Conservation (phyloP, 148 eudicot species). For the Polygonum maritimum region DNA sequence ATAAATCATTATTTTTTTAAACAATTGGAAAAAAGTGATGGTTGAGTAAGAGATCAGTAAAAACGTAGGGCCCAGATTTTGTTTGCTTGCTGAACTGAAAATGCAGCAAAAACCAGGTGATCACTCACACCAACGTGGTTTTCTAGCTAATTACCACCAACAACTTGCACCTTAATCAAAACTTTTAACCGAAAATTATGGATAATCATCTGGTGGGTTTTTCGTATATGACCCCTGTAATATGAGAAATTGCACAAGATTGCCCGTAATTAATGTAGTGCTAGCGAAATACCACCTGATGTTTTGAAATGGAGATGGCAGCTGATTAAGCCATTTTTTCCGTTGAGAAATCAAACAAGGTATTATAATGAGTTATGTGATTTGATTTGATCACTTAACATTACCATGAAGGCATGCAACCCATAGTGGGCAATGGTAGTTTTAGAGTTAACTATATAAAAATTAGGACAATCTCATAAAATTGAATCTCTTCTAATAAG, state of each 20-base stretch:
- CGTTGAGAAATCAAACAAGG: too few species aligned
- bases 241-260: neutral
- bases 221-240: neutral
- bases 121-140: neutral
- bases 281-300: neutral
- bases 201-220: neutral
- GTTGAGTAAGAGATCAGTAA: slow-evolving; percentile 4
- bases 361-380: too few species aligned
- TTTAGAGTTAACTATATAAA: too few species aligned
- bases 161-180: neutral
- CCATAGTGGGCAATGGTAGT: too few species aligned
- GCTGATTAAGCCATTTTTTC: too few species aligned
- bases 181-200: neutral
- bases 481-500: too few species aligned
- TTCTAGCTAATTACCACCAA: neutral
- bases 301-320: too few species aligned
- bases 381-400: too few species aligned
- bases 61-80: neutral
- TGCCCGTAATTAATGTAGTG: neutral
- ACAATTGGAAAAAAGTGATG: neutral
- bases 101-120: slow-evolving; percentile 4
- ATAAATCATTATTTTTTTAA: neutral
- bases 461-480: too few species aligned
- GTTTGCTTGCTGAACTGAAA: neutral
- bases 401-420: too few species aligned